phyloP scores from a whole-genome alignment of 2,329 filamentous ascomycete species.

The Xylariales sp. region DNA sequence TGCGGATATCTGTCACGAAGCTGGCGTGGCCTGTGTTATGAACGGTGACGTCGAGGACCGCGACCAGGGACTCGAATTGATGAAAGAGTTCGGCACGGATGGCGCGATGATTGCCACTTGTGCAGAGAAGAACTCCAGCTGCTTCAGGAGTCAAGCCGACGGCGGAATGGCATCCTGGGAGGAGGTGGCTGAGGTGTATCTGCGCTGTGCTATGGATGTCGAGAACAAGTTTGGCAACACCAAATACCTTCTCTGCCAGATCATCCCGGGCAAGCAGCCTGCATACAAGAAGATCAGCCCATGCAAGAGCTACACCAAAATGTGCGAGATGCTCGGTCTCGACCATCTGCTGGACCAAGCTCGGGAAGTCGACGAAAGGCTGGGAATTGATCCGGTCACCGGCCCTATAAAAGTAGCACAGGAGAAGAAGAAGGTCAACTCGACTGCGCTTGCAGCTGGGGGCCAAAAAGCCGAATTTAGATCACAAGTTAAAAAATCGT shows the following conservation, averaged over 20 bases:
- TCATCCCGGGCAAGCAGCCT: slow-evolving; percentile 75
- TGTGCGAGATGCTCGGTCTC: slow-evolving; percentile 62
- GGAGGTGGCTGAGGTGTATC: slow-evolving; percentile 72
- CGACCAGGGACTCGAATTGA: slow-evolving; percentile 67
- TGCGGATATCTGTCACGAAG: slow-evolving; percentile 71
- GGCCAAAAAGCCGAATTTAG: slow-evolving; percentile 35
- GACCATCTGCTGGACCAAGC: slow-evolving; percentile 62
- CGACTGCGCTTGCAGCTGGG: slow-evolving; percentile 42
- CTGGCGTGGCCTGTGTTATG: slow-evolving; percentile 89
- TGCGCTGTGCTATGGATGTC: slow-evolving; percentile 67
- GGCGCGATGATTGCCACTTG: slow-evolving; percentile 96
- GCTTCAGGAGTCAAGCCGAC: slow-evolving; percentile 66
- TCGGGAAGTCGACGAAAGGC: slow-evolving; percentile 56
- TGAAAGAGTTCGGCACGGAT: slow-evolving; percentile 78
- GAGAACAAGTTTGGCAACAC: slow-evolving; percentile 90
- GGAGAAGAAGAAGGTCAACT: slow-evolving; percentile 19
- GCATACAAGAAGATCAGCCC: slow-evolving; percentile 57
- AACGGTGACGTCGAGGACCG: slow-evolving; percentile 85
- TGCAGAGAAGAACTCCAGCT: slow-evolving; percentile 87
- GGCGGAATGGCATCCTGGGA: slow-evolving; percentile 72
- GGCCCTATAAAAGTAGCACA: slow-evolving; percentile 35
- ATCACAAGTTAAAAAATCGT: slow-evolving; percentile 18
- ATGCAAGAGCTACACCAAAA: slow-evolving; percentile 66
- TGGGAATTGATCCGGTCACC: slow-evolving; percentile 54
- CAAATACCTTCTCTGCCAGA: slow-evolving; percentile 81